Evolutionary conservation across 768 basidiomycete genomes (phyloP).

Genomic region (Pulveroboletus sp.): DNA sequence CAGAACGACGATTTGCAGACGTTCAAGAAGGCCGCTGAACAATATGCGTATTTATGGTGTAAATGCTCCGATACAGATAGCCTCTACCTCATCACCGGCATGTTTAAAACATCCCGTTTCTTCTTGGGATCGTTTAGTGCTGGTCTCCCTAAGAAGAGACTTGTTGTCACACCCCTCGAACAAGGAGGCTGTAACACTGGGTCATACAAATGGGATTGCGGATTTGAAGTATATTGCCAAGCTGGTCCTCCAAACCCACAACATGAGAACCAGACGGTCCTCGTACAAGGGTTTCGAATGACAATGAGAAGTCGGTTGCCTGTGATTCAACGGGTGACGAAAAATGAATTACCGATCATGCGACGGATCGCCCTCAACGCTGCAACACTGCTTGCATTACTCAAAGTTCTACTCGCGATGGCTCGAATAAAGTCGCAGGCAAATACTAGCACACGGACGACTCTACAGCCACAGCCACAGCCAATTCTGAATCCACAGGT

Average conservation of each 20-base stretch:
- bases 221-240: background rate
- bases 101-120: constrained; percentile 1
- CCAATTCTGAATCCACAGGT: too few species aligned
- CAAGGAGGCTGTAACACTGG: background rate
- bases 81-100: constrained; percentile 7
- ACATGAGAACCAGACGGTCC: constrained; percentile 8
- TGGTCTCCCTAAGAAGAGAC: background rate
- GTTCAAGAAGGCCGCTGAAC: background rate
- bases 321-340: background rate
- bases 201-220: background rate
- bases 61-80: background rate
- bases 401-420: background rate
- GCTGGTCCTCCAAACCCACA: background rate
- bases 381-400: background rate
- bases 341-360: background rate
- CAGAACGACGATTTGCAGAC: background rate
- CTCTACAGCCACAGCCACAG: too few species aligned
- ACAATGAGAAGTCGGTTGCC: background rate
- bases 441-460: too few species aligned
- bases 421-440: too few species aligned
- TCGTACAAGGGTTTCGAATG: constrained; percentile 10
- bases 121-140: background rate
- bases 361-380: background rate
- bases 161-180: background rate
- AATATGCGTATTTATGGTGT: background rate